A percentile compares a stretch with the other conserved stretches of the same genome.
These are phyloP conservation scores for Phylloboletellus chloephorus DNA, from an alignment of 1,284 basidiomycete genomes.

Conservation along the genomic window DNA sequence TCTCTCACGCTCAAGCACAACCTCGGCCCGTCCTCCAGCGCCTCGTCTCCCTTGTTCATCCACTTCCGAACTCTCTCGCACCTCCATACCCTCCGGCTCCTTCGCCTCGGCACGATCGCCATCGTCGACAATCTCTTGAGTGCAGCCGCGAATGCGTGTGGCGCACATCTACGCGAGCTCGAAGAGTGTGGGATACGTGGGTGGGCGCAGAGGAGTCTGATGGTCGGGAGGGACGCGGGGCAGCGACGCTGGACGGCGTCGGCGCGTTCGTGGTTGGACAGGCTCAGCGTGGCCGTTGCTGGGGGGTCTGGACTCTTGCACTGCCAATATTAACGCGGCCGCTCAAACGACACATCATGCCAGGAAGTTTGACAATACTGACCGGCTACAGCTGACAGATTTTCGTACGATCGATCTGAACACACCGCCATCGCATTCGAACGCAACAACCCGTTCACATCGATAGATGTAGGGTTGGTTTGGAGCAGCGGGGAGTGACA, in stretches of 20 bases:
- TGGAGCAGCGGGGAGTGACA: no score
- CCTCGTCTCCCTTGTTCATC: slow-evolving; percentile 22
- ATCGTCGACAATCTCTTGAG: slow-evolving; percentile 26
- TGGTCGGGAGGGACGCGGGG: slow-evolving; percentile 10
- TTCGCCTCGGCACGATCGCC: slow-evolving; percentile 27
- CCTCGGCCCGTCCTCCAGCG: slow-evolving; percentile 16
- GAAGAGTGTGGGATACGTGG: slow-evolving; percentile 28
- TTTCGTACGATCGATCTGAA: no score
- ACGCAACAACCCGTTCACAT: no score
- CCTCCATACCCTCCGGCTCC: slow-evolving; percentile 20
- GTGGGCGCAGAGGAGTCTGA: slow-evolving; percentile 17
- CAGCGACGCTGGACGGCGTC: slow-evolving; percentile 23
- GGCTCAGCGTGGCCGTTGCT: slow-evolving; percentile 24
- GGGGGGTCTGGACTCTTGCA: no score
- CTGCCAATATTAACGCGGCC: no score
- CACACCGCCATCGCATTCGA: no score
- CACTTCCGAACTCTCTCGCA: slow-evolving; percentile 17
- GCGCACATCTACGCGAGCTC: slow-evolving; percentile 22
- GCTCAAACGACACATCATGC: slow-evolving; percentile 1
- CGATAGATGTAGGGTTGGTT: no score
- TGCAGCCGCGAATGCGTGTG: slow-evolving; percentile 26
- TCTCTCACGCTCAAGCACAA: slow-evolving; percentile 29
- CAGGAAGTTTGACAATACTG: no score
- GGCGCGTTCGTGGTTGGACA: slow-evolving; percentile 19
- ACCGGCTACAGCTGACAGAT: no score